Evolutionary conservation across 345 rosid species (phyloP).

Genomic region (Salix dunnii): DNA sequence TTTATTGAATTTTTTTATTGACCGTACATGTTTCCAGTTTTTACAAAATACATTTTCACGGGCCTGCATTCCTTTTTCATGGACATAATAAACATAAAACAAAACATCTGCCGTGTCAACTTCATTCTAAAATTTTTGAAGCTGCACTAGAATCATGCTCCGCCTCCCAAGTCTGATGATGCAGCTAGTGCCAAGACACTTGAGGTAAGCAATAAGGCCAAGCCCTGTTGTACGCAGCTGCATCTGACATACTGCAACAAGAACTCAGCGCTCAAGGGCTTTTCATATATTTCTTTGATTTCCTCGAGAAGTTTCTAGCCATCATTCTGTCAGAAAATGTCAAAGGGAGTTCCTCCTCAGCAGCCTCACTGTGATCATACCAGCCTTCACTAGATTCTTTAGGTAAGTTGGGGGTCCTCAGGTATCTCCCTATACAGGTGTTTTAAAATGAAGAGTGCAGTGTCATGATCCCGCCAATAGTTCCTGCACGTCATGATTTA

Average conservation of each 20-base stretch:
- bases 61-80: not conserved
- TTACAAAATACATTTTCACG: not conserved
- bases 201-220: not conserved
- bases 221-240: not conserved
- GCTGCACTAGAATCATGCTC: not conserved
- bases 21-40: not conserved
- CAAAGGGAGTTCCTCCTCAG: slow-evolving; percentile 73
- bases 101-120: not conserved
- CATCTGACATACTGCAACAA: slow-evolving; percentile 1
- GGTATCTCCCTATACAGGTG: slow-evolving; percentile 74
- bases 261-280: slow-evolving; percentile 16
- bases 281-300: slow-evolving; percentile 48
- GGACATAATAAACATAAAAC: not conserved
- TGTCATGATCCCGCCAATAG: slow-evolving; percentile 94
- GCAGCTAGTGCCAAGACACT: not conserved
- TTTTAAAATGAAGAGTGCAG: slow-evolving; percentile 86
- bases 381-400: slow-evolving; percentile 33
- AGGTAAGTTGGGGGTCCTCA: slow-evolving; percentile 45
- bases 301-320: slow-evolving; percentile 52
- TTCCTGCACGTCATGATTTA: slow-evolving; percentile 51
- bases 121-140: not conserved
- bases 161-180: not conserved
- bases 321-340: slow-evolving; percentile 57
- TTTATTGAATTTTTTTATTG: too few species aligned
- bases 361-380: slow-evolving; percentile 43